Base-by-base conservation (phyloP, 352 stramenopile species). In the Phytophthora agathidicida region DNA sequence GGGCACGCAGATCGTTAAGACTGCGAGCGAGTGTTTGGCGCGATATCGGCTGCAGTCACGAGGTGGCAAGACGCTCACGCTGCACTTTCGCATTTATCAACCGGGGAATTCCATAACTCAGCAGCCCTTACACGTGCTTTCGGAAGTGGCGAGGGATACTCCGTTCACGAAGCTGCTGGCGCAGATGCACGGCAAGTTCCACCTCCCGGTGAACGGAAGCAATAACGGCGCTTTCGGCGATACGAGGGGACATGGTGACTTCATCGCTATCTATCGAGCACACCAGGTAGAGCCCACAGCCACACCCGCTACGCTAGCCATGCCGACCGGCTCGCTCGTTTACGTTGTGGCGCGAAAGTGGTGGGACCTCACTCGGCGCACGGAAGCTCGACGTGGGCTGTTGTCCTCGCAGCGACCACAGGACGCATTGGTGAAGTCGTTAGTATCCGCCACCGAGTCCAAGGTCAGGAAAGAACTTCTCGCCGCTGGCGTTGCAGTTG, bases 291-390 rank as follows among this genome's bases (percentile, higher is more conserved):
- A 87, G 27, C 43, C 66, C 2, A 47, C 30, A 6, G 65, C 50
- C 27, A 78, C 74, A 5, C 71, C 77, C 3, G 53, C 43, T 1
- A 33, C 39, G 22, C 41, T 87, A 13, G 68, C 57, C 22, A 77
- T 87, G 47, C 68, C 77, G 4, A 68, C 57, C 1, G 72, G 74
- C 9, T 71, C 68, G 8, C 31, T 87, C 16, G 66, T 87, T 26
- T 82, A 73, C 45, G 56, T 87, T 19, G 77, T 87, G 42, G 49
- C 63, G 3, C 68, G 68, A 14, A 71, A 67, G 50, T 84, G 77
- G 77, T 87, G 77, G 74, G 72, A 85, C 51, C 65, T 82, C 43
- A 78, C 65, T 37, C 74, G 74, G 0, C 74, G 77, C 35, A 82
- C 80, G 44, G 77, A 84, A 44, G 77, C 77, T 31, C 51, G 77